phyloP scores from a whole-genome alignment of 768 basidiomycete species.

The Amyloporia xantha region DNA sequence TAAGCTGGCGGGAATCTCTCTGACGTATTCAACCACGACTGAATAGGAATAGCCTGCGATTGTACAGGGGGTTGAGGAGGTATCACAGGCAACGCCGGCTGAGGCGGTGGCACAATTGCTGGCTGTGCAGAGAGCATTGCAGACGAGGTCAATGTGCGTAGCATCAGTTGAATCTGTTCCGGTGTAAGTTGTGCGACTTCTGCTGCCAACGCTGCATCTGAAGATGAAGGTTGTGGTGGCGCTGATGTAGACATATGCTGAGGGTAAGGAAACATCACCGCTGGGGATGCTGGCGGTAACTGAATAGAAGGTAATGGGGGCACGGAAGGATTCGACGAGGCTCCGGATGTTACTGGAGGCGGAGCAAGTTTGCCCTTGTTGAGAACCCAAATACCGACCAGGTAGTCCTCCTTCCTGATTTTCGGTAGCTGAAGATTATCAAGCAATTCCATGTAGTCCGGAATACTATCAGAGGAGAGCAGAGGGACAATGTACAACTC shows the following conservation, averaged over 20 bases:
- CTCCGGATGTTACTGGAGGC: slow-evolving; percentile 28
- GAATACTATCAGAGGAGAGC: slow-evolving; percentile 54
- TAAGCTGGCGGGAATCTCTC: slow-evolving; percentile 13
- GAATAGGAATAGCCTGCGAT: slow-evolving; percentile 11
- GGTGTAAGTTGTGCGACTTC: slow-evolving; percentile 71
- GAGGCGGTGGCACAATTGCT: slow-evolving; percentile 21
- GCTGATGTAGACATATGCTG: slow-evolving; percentile 2
- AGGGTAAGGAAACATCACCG: not conserved
- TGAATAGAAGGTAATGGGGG: slow-evolving; percentile 6
- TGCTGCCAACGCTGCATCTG: slow-evolving; percentile 43
- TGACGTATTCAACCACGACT: slow-evolving; percentile 16
- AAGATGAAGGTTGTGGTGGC: slow-evolving; percentile 14
- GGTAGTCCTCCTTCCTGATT: slow-evolving; percentile 51
- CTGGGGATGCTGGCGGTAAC: slow-evolving; percentile 11
- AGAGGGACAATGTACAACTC: slow-evolving; percentile 86
- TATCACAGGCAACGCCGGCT: slow-evolving; percentile 8
- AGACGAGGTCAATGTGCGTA: slow-evolving; percentile 47
- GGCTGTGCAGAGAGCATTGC: slow-evolving; percentile 26
- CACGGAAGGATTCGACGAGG: slow-evolving; percentile 16
- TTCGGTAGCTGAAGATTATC: slow-evolving; percentile 70
- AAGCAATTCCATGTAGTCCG: slow-evolving; percentile 80
- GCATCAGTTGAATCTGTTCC: slow-evolving; percentile 66
- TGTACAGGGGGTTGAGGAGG: slow-evolving; percentile 8
- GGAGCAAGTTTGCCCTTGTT: slow-evolving; percentile 68
- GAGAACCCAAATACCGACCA: slow-evolving; percentile 83